phyloP scores from a whole-genome alignment of 768 basidiomycete species.

The Mycena amicta region DNA sequence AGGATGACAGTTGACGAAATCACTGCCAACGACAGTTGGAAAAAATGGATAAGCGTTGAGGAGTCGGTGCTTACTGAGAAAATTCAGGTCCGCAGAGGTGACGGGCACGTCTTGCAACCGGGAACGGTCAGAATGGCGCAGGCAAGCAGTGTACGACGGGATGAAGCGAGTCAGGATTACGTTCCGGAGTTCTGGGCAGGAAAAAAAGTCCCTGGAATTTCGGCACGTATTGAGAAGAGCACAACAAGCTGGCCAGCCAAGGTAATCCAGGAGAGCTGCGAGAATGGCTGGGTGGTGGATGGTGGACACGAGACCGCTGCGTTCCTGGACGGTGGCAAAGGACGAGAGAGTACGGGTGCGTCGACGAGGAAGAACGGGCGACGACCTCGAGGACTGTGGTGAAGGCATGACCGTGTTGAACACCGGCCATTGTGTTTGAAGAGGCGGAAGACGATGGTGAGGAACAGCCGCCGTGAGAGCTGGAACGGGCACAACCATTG shows the following conservation, averaged over 20 bases:
- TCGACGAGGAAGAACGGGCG: conserved; percentile 3
- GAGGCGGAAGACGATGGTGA: conserved; percentile 18
- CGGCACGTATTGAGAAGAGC: conserved; percentile 43
- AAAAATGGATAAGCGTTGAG: conserved; percentile 1
- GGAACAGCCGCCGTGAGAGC: neutral
- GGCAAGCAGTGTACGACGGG: conserved; percentile 53
- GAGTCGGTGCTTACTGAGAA: conserved; percentile 58
- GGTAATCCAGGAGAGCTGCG: conserved; percentile 30
- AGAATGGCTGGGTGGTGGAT: conserved; percentile 26
- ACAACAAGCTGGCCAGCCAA: conserved; percentile 43
- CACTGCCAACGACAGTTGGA: conserved; percentile 41
- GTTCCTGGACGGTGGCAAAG: conserved; percentile 1
- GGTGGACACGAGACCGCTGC: conserved; percentile 8
- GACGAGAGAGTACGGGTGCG: conserved; percentile 26
- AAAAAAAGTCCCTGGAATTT: conserved; percentile 33
- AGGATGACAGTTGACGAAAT: conserved; percentile 65
- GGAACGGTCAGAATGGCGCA: conserved; percentile 42
- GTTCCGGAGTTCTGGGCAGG: conserved; percentile 33
- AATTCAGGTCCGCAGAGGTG: conserved; percentile 59
- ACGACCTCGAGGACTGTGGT: conserved; percentile 3
- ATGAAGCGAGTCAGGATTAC: conserved; percentile 54
- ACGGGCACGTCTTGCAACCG: conserved; percentile 51
- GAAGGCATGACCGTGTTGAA: neutral
- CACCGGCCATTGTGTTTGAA: neutral
- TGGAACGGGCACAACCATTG: neutral